Conservation (phyloP, 139 green algal species). For the Mesostigma viride region DNA sequence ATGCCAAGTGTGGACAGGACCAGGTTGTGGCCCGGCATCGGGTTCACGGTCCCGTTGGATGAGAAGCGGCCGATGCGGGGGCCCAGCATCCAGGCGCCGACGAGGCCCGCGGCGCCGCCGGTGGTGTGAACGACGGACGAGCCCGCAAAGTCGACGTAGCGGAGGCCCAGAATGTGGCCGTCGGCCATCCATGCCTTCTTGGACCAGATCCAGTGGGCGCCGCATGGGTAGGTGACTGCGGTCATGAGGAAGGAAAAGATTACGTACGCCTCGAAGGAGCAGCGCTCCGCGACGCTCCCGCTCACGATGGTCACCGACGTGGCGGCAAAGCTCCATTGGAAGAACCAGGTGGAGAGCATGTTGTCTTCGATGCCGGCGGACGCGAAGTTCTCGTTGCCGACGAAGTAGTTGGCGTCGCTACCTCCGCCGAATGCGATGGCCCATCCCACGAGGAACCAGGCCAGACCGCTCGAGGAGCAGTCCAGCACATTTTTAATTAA, state of each 20-base stretch:
- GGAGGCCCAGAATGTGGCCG: slow-evolving; percentile 20
- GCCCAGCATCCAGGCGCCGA: slow-evolving; percentile 64
- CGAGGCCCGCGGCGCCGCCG: slow-evolving; percentile 63
- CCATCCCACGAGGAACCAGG: slow-evolving; percentile 53
- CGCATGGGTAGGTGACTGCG: slow-evolving; percentile 54
- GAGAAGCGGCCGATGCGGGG: slow-evolving; percentile 82
- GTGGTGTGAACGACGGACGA: slow-evolving; percentile 47
- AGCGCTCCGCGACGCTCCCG: slow-evolving; percentile 46
- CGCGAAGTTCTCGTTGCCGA: slow-evolving; percentile 43
- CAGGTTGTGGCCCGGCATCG: too few species aligned
- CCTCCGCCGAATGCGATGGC: slow-evolving; percentile 51
- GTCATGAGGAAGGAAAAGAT: slow-evolving; percentile 46
- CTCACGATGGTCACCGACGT: slow-evolving; percentile 33
- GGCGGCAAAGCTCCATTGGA: slow-evolving; percentile 37
- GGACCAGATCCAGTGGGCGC: slow-evolving; percentile 54
- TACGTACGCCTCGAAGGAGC: slow-evolving; percentile 38
- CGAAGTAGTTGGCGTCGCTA: slow-evolving; percentile 40
- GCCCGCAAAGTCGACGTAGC: slow-evolving; percentile 65
- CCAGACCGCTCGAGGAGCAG: slow-evolving; percentile 49
- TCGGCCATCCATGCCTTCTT: slow-evolving; percentile 42
- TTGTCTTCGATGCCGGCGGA: too few species aligned
- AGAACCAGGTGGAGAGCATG: too few species aligned
- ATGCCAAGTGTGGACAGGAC: slow-evolving; percentile 46
- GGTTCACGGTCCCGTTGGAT: too few species aligned
- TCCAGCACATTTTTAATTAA: slow-evolving; percentile 78